Evolutionary conservation across 164 flowering plant genomes (phyloP).

Genomic region (Santalum album): DNA sequence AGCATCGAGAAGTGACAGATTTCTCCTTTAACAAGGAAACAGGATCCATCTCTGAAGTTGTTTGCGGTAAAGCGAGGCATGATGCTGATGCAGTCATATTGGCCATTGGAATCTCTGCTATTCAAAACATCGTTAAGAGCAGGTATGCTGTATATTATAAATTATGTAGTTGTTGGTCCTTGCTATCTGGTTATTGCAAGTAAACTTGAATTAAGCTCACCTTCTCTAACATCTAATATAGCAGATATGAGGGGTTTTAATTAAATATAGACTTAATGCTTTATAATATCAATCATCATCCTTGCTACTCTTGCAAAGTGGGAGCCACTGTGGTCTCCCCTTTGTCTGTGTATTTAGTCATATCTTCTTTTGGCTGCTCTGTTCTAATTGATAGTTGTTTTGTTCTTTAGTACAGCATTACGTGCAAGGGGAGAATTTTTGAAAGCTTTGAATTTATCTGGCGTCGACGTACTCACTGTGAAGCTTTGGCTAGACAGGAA

Average conservation of each 20-base stretch:
- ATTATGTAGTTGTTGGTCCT: not conserved
- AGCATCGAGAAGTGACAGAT: slow-evolving; percentile 39
- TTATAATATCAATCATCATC: too few relatives aligned
- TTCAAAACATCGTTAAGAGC: slow-evolving; percentile 34
- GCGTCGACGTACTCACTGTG: slow-evolving; percentile 39
- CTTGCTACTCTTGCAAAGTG: too few relatives aligned
- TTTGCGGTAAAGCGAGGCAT: slow-evolving; percentile 35
- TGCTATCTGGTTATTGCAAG: not conserved
- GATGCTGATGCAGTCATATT: slow-evolving; percentile 48
- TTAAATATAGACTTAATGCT: too few relatives aligned
- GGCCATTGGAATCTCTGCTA: slow-evolving; percentile 49
- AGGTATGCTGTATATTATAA: slow-evolving; percentile 17
- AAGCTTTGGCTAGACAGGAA: slow-evolving; percentile 44
- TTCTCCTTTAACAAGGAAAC: slow-evolving; percentile 36
- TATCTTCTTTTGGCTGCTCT: slow-evolving; percentile 1
- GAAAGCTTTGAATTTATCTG: slow-evolving; percentile 40
- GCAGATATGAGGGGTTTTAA: not conserved
- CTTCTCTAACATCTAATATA: not conserved
- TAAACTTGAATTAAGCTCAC: not conserved
- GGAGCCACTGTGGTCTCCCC: too few relatives aligned
- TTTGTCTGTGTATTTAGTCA: too few relatives aligned
- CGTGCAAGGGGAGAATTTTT: slow-evolving; percentile 46
- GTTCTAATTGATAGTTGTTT: slow-evolving; percentile 14
- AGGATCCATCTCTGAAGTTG: slow-evolving; percentile 37
- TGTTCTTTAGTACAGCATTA: slow-evolving; percentile 51